A percentile compares a stretch with the other conserved stretches of the same genome.
Conservation (phyloP, 768 basidiomycete genomes). For the Neoboletus brunneissimus region DNA sequence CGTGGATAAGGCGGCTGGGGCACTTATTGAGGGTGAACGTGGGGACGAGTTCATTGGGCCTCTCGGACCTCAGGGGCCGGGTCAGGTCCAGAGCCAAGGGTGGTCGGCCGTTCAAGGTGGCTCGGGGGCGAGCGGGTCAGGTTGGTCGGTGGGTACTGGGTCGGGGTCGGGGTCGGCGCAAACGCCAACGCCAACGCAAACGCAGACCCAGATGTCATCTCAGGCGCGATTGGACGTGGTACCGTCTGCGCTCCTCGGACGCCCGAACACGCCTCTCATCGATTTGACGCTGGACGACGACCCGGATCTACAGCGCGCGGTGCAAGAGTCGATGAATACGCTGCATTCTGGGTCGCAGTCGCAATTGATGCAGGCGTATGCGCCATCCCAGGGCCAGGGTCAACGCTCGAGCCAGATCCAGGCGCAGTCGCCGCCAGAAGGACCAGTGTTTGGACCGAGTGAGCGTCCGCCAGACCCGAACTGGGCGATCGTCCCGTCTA, state of each 20-base stretch:
- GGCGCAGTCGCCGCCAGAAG: slow-evolving; percentile 26
- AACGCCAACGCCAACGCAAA: not conserved
- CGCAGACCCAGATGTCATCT: not conserved
- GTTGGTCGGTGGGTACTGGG: slow-evolving; percentile 4
- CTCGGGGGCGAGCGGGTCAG: not conserved
- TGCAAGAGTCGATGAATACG: slow-evolving; percentile 52
- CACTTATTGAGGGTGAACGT: slow-evolving; percentile 51
- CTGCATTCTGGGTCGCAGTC: slow-evolving; percentile 25
- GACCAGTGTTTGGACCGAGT: slow-evolving; percentile 54
- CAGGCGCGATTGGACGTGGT: slow-evolving; percentile 15
- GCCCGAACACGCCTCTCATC: slow-evolving; percentile 40
- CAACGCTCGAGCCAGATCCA: not conserved
- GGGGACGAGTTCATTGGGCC: slow-evolving; percentile 31
- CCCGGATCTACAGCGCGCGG: slow-evolving; percentile 45
- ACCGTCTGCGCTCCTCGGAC: slow-evolving; percentile 8
- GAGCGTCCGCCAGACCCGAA: slow-evolving; percentile 59
- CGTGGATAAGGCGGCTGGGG: slow-evolving; percentile 52
- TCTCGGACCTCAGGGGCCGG: not conserved
- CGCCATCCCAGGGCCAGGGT: not conserved
- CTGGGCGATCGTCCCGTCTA: slow-evolving; percentile 70
- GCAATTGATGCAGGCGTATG: slow-evolving; percentile 10
- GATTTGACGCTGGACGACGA: slow-evolving; percentile 65
- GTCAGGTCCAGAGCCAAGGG: slow-evolving; percentile 11
- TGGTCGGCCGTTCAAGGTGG: slow-evolving; percentile 1
- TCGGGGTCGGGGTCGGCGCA: not conserved